These are phyloP conservation scores for Paramecium sexaurelia DNA, from an alignment of 73 alveolate species.

Conservation along the genomic window DNA sequence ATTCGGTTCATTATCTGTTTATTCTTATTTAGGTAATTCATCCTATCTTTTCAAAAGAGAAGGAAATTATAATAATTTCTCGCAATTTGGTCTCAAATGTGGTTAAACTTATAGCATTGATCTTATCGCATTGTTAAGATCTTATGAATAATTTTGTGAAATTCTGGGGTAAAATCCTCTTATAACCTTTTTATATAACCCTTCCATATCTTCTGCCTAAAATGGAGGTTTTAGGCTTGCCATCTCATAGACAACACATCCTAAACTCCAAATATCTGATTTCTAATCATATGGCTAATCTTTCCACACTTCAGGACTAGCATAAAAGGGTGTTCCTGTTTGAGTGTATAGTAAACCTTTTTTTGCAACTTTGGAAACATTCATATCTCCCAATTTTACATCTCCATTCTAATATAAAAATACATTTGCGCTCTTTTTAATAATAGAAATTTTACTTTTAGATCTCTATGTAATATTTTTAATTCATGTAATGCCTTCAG, in stretches of 20 bases:
- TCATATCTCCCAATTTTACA: constrained; percentile 87
- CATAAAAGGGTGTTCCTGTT: constrained; percentile 80
- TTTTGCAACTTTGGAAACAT: constrained; percentile 87
- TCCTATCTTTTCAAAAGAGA: constrained; percentile 70
- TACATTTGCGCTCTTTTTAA: constrained; percentile 79
- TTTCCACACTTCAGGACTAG: constrained; percentile 75
- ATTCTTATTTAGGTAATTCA: constrained; percentile 37
- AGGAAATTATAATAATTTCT: constrained; percentile 74
- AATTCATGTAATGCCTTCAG: constrained; percentile 77
- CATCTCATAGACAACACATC: constrained; percentile 84
- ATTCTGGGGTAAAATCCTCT: constrained; percentile 83
- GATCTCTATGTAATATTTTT: constrained; percentile 78
- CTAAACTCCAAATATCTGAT: constrained; percentile 84
- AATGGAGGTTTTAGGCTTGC: constrained; percentile 81
- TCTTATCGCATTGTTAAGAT: constrained; percentile 75
- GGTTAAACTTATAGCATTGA: constrained; percentile 74
- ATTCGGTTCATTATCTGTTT: constrained; percentile 63
- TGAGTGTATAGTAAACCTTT: constrained; percentile 79
- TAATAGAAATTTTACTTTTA: constrained; percentile 57
- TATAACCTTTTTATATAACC: constrained; percentile 77
- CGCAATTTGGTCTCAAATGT: constrained; percentile 78
- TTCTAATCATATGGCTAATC: constrained; percentile 78
- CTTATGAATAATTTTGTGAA: constrained; percentile 73
- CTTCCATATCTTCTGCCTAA: constrained; percentile 88
- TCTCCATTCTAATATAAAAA: constrained; percentile 79